Conservation (phyloP, 257 asterid species). For the Linderniella brevidens region DNA sequence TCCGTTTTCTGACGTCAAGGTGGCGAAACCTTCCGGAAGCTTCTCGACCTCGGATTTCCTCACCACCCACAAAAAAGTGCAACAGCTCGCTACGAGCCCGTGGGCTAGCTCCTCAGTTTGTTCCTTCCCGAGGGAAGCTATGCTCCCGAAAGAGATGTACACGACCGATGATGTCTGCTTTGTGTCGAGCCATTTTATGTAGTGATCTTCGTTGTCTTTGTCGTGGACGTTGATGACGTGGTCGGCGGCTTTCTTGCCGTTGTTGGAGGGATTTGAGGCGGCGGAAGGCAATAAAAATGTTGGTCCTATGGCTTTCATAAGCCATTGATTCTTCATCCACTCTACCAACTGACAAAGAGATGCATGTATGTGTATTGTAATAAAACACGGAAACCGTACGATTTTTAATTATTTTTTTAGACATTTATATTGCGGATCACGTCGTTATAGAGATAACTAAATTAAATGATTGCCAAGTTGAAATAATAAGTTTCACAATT, state of each 20-base stretch:
- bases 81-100: constrained; percentile 15
- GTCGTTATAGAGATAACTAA: too few species aligned
- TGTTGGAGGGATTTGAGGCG: too few species aligned
- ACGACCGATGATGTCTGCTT: constrained; percentile 10
- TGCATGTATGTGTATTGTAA: too few species aligned
- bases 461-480: too few species aligned
- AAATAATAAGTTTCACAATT: too few species aligned
- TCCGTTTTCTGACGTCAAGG: constrained; percentile 12
- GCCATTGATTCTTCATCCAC: constrained; percentile 17
- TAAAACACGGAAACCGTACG: too few species aligned
- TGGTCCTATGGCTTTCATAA: constrained; percentile 12
- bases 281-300: constrained; percentile 4
- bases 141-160: constrained; percentile 18
- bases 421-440: too few species aligned
- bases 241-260: not conserved
- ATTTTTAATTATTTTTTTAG: too few species aligned
- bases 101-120: constrained; percentile 25
- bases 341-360: constrained; percentile 6
- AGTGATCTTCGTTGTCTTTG: not conserved
- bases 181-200: constrained; percentile 19
- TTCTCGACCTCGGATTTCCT: constrained; percentile 16
- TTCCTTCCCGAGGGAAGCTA: not conserved
- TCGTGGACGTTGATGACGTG: not conserved
- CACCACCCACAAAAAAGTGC: constrained; percentile 19
- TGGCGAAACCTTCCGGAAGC: constrained; percentile 14